Percentiles rank a stretch among this genome's conserved stretches.
These are phyloP conservation scores for Collybiopsis luxurians DNA, from an alignment of 768 basidiomycete genomes.

Conservation along the genomic window DNA sequence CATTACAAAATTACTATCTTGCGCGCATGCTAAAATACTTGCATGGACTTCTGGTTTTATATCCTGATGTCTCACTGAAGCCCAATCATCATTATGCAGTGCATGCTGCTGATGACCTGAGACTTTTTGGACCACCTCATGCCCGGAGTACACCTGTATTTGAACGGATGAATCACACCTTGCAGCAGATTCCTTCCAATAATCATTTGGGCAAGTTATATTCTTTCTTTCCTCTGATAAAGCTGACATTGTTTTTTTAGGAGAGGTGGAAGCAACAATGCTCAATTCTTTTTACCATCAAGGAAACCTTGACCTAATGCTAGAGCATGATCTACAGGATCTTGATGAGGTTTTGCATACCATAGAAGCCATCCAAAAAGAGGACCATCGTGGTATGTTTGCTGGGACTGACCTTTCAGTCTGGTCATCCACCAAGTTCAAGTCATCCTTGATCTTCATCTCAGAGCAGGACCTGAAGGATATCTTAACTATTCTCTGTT, in stretches of 20 bases:
- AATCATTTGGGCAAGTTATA: constrained; percentile 12
- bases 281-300: constrained; percentile 7
- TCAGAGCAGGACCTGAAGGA: not conserved
- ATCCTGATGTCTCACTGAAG: constrained; percentile 13
- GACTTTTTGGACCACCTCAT: constrained; percentile 23
- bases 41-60: constrained; percentile 10
- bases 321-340: constrained; percentile 9
- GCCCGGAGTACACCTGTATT: constrained; percentile 24
- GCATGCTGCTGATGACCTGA: constrained; percentile 19
- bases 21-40: constrained; percentile 19
- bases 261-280: constrained; percentile 17
- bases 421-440: not conserved
- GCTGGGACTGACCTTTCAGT: not conserved
- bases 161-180: constrained; percentile 24
- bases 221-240: not conserved
- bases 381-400: constrained; percentile 14
- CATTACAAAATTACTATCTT: constrained; percentile 20
- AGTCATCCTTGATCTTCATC: not conserved
- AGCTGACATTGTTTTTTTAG: not conserved
- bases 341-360: constrained; percentile 7
- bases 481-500: not conserved
- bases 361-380: constrained; percentile 10
- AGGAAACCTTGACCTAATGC: constrained; percentile 13
- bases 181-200: constrained; percentile 24
- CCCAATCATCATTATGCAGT: constrained; percentile 21